Conservation (phyloP, 139 green algal genomes). For the Tetradesmus lagerheimii region DNA sequence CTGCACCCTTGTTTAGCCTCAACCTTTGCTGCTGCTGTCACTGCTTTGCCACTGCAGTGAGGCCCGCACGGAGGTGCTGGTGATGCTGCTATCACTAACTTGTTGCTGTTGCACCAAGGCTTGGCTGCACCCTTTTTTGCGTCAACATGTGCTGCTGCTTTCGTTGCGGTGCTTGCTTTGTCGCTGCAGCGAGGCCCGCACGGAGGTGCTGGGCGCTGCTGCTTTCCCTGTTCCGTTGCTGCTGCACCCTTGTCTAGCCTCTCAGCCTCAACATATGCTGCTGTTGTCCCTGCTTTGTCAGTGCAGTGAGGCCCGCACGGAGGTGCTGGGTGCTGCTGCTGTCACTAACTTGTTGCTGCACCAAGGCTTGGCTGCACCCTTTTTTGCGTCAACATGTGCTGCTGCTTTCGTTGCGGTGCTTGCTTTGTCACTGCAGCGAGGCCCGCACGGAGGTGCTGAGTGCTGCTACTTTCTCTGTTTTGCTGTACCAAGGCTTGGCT, state of each 20-base stretch:
- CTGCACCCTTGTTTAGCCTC: too few species aligned
- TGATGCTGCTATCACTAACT: too few species aligned
- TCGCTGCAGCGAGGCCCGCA: background rate
- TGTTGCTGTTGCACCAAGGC: too few species aligned
- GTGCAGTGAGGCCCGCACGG: conserved; percentile 42
- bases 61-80: too few species aligned
- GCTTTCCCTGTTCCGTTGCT: background rate
- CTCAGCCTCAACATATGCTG: background rate
- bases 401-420: too few species aligned
- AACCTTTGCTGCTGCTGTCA: too few species aligned
- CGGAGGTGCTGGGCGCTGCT: conserved; percentile 47
- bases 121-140: background rate
- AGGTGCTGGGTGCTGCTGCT: conserved; percentile 51
- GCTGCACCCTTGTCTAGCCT: background rate
- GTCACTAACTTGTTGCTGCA: conserved; percentile 18
- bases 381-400: background rate
- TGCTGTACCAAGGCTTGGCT: background rate
- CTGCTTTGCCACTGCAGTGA: too few species aligned
- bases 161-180: background rate
- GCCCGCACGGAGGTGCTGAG: conserved; percentile 53
- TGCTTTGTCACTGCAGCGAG: background rate
- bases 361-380: background rate
- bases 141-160: background rate
- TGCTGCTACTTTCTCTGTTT: conserved; percentile 32
- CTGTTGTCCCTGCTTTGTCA: background rate